Evolutionary conservation across 805 yeast genomes (phyloP), one percentile per base, ranked within the genome.

Genomic region (Cyberlindnera bimundalis): DNA sequence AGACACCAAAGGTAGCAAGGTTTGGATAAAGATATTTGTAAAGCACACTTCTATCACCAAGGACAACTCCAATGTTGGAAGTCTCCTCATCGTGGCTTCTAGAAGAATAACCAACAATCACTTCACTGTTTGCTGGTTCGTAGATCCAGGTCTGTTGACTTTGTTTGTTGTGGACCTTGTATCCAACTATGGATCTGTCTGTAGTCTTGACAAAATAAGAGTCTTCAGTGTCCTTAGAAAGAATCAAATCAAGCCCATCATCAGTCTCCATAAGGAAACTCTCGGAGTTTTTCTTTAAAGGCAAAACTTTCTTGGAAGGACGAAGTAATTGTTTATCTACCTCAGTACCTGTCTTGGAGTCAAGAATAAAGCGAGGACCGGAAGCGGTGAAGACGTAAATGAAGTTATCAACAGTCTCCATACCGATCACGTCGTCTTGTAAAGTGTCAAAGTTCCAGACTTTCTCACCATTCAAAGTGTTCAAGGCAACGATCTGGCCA

Each of bases 11-110:
- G 2, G 78, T 71, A 2, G 82, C 67, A 16, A 76, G 44, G 52
- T 85, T 78, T 16, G 95, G 95, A 53, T 84, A 73, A 45, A 90
- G 64, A 59, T 84, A 90, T 61, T 91, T 93, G 74, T 90, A 88
- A 29, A 88, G 63, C 1, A 87, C 91, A 1, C 81, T 69, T 56
- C 87, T 74, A 51, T 84, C 80, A 16, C 82, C 81, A 21, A 84
- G 63, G 0, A 84, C 76, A 19, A 76, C 71, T 8, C 95, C 97
- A 35, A 81, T 58, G 12, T 82, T 81, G 0, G 82, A 78, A 5
- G 72, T 65, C 11, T 58, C 51, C 15, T 67, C 73, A 12, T 57
- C 59, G 3, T 64, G 62, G 33, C 66, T 66, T 41, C 77, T 68
- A 2, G 59, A 30, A 0, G 70, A 64, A 24, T 66, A 58, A 0